These are phyloP conservation scores for Pistacia atlantica DNA, from an alignment of 345 rosid species.

Conservation along the genomic window DNA sequence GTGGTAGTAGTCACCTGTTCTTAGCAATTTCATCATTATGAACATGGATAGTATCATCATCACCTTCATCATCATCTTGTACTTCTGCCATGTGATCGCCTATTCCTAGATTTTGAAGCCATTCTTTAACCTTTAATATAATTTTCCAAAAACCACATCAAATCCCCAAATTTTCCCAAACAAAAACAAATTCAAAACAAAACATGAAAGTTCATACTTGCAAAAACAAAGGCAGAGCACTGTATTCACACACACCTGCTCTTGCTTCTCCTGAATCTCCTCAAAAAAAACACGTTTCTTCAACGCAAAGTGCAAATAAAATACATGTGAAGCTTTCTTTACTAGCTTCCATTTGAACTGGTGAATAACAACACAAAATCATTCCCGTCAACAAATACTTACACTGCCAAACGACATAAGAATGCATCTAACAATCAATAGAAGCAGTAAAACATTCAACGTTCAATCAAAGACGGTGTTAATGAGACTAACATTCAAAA, in stretches of 20 bases:
- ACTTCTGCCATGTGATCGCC: slow-evolving; percentile 72
- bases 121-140: slow-evolving; percentile 95
- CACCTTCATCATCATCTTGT: slow-evolving; percentile 84
- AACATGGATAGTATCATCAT: slow-evolving; percentile 65
- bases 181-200: background rate
- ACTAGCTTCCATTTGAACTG: slow-evolving; percentile 91
- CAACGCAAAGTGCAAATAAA: slow-evolving; percentile 87
- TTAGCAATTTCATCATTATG: slow-evolving; percentile 78
- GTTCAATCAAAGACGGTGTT: background rate
- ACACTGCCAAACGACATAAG: background rate
- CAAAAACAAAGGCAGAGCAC: background rate
- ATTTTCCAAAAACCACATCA: slow-evolving; percentile 51
- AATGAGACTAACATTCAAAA: background rate
- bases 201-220: background rate
- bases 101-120: slow-evolving; percentile 99
- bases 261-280: slow-evolving; percentile 98
- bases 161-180: slow-evolving; percentile 37
- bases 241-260: slow-evolving; percentile 63
- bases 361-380: slow-evolving; percentile 11
- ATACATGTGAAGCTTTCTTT: slow-evolving; percentile 91
- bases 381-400: background rate
- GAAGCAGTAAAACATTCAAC: no score
- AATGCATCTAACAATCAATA: no score
- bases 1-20: slow-evolving; percentile 60
- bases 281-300: slow-evolving; percentile 89